Base-by-base conservation (phyloP, 139 green algal genomes). In the Chlorella sp. region DNA sequence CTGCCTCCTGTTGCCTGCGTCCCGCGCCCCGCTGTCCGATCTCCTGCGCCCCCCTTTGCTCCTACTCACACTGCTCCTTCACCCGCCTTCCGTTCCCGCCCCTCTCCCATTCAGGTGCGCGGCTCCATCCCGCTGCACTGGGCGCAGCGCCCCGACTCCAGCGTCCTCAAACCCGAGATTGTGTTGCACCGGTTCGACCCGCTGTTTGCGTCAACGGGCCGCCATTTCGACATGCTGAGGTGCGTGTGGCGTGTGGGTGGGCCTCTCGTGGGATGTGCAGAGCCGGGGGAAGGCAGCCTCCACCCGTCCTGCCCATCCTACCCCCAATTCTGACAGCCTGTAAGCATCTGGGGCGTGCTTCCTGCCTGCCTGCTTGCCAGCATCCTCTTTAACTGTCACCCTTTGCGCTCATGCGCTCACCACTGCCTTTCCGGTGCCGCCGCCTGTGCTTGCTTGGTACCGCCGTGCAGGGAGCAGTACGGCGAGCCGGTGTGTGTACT, bases 91-190 rank as follows among this genome's bases (percentile, higher is more conserved):
- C 40, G 48, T 57, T 5, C 42, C 42, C 26, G 42, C 14, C 81
- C 19, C 66, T 53, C 30, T 14, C 42, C 75, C 14, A 57, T 91
- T 36, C 97, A 99, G 96, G 85, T 99, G 42, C 94, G 98, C 3
- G 98, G 97, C 60, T 96, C 91, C 79, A 97, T 99, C 81, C 98
- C 98, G 15, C 94, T 99, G 85, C 99, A 97, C 89, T 99, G 98
- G 98, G 94, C 84, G 21, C 98, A 99, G 69, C 81, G 91, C 22
- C 93, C 92, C 0, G 83, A 85, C n/a, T 36, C 16, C 30, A 69
- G 34, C 30, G 32, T 93, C 16, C 92, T 97, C 22, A 97, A 97
- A 87, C 96, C 96, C 28, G 95, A 96, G 85, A 97, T 98, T 87
- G 57, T 95, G 24, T 91, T 99, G 86, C 92, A 98, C 88, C 93